These are phyloP conservation scores for Chrysopogon serrulatus DNA, from an alignment of 176 grass and related monocot species.

Conservation along the genomic window DNA sequence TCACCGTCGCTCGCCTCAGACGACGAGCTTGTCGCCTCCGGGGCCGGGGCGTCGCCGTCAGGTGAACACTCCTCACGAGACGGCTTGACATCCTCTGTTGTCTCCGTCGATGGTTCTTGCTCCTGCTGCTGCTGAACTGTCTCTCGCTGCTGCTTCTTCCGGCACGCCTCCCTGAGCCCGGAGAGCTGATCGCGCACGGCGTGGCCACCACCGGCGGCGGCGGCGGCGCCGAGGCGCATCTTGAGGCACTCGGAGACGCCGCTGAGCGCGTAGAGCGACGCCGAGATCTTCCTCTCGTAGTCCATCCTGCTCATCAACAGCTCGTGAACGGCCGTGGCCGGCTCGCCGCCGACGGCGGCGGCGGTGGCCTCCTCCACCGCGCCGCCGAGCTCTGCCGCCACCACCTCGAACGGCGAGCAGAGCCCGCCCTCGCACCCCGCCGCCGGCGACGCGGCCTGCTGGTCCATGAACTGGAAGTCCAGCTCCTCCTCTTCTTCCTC, in stretches of 20 bases:
- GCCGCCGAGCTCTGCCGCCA: conserved; percentile 22
- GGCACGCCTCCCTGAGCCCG: conserved; percentile 52
- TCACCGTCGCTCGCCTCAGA: neutral
- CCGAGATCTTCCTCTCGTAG: conserved; percentile 72
- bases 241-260: conserved; percentile 71
- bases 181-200: conserved; percentile 46
- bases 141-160: conserved; percentile 29
- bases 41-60: neutral
- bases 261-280: conserved; percentile 58
- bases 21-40: neutral
- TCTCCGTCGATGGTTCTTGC: neutral
- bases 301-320: conserved; percentile 63
- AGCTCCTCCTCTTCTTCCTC: conserved; percentile 21
- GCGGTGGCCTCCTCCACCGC: neutral
- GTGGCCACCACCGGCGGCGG: neutral
- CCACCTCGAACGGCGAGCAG: conserved; percentile 62
- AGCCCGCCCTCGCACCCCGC: conserved; percentile 9
- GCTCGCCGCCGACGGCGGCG: neutral
- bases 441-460: conserved; percentile 10
- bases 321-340: conserved; percentile 32
- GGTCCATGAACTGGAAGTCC: conserved; percentile 71
- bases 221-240: conserved; percentile 8
- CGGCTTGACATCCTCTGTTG: neutral
- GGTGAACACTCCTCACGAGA: neutral
- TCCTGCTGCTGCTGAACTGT: neutral